phyloP scores from a whole-genome alignment of 768 basidiomycete species.

The Tricholoma sp. region DNA sequence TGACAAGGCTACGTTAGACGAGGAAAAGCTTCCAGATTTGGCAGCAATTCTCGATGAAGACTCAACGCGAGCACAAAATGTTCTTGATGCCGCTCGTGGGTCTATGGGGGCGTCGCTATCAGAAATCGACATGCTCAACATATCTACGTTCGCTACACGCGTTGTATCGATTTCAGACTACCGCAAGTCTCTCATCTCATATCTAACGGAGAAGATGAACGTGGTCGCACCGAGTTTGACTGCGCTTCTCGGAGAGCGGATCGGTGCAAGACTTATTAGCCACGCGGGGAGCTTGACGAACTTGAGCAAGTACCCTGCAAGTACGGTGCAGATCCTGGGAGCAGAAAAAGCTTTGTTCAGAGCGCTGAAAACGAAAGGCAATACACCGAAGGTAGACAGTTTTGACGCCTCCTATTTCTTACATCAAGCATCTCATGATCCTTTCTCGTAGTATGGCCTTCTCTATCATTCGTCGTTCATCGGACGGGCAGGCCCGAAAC shows the following conservation, averaged over 20 bases:
- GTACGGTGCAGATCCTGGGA: slow-evolving; percentile 96
- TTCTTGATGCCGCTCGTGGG: slow-evolving; percentile 89
- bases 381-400: slow-evolving; percentile 82
- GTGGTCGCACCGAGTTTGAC: slow-evolving; percentile 91
- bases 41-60: slow-evolving; percentile 80
- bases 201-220: slow-evolving; percentile 97
- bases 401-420: neutral
- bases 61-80: slow-evolving; percentile 81
- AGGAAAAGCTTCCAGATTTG: slow-evolving; percentile 77
- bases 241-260: slow-evolving; percentile 85
- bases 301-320: slow-evolving; percentile 96
- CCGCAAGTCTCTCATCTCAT: slow-evolving; percentile 82
- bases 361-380: slow-evolving; percentile 97
- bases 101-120: slow-evolving; percentile 92
- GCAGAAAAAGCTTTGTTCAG: slow-evolving; percentile 98
- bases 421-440: neutral
- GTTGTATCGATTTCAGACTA: slow-evolving; percentile 93
- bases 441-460: slow-evolving; percentile 74
- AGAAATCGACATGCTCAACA: slow-evolving; percentile 94
- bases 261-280: slow-evolving; percentile 88
- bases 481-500: slow-evolving; percentile 87
- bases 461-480: slow-evolving; percentile 97
- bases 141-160: slow-evolving; percentile 83
- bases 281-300: slow-evolving; percentile 97
- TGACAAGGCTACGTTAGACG: too few relatives aligned